Base-by-base conservation (phyloP, 257 asterid genomes). In the Jasminum sambac region DNA sequence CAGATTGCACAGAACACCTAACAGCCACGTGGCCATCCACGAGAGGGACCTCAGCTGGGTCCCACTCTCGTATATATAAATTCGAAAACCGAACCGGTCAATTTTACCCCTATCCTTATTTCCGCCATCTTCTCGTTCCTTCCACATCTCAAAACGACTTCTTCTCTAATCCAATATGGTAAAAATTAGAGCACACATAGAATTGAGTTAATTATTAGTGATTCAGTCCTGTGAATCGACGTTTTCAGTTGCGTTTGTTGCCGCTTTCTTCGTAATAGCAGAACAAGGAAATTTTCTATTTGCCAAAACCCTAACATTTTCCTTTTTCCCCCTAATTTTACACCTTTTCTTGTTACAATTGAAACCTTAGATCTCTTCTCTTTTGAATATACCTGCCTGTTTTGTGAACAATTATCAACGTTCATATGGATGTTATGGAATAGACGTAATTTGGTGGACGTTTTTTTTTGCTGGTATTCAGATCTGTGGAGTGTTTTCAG, bases 171-270 rank as follows among this genome's bases (percentile, higher is more conserved):
- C 57, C 37, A 48, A 36, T 21, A 34, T 24, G n/a, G n/a, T n/a
- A 46, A 23, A 74, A 3, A 50, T 11, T 23, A 23, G n/a, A n/a
- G n/a, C 13, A 60, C 8, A 41, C 1, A 37, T 10, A 3, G 30
- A 3, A 40, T 19, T 11, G 11, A 11, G 40, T 63, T 19, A 34
- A 16, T 46, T 46, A 2, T 55, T 24, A 19, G n/a, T n/a, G n/a
- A 55, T 23, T 57, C 76, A 64, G 63, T 77, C 69, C 84, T 86
- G 85, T 86, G 84, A 80, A 84, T 75, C 83, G 74, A 74, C 83
- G 80, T 81, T 81, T 84, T 80, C 93, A 77, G 93, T 86, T 84
- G 76, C 79, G 69, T 79, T 62, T 59, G 88, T 84, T 83, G 81
- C 87, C 89, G 87, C 87, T 79, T 76, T 77, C 58, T 79, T 70